Evolutionary conservation across 306 rosid genomes (phyloP).

Genomic region (Cyclanthera cordifolia): DNA sequence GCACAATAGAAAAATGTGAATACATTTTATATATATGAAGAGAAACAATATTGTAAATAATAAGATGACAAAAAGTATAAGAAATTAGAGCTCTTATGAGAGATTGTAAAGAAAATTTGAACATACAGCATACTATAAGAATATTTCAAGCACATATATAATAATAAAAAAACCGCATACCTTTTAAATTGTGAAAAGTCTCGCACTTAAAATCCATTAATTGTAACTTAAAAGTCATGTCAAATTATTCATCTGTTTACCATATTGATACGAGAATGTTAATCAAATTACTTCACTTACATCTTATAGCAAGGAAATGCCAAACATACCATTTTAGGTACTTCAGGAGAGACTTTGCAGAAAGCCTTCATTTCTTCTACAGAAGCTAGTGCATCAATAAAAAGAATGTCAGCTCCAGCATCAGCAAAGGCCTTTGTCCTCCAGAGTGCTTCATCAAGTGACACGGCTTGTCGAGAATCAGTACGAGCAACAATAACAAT

Average conservation of each 20-base stretch:
- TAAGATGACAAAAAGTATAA: background rate
- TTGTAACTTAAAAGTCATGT: background rate
- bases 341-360: conserved; percentile 56
- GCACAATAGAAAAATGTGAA: background rate
- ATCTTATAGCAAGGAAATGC: background rate
- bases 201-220: background rate
- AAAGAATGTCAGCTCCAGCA: conserved; percentile 88
- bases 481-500: conserved; percentile 73
- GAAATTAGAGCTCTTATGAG: background rate
- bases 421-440: conserved; percentile 71
- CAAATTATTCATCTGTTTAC: background rate
- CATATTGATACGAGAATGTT: background rate
- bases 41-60: too few relatives aligned
- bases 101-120: background rate
- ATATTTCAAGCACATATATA: background rate
- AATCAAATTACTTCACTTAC: background rate
- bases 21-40: background rate
- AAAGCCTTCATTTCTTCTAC: conserved; percentile 69
- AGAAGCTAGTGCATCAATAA: conserved; percentile 66
- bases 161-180: background rate
- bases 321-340: conserved; percentile 61
- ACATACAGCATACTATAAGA: background rate
- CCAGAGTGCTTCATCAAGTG: conserved; percentile 60
- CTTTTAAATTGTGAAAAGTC: background rate
- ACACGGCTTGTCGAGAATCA: conserved; percentile 81